Evolutionary conservation across 352 stramenopile species (phyloP), one percentile per base, ranked within the genome.

Genomic region (Phytophthora foliorum): DNA sequence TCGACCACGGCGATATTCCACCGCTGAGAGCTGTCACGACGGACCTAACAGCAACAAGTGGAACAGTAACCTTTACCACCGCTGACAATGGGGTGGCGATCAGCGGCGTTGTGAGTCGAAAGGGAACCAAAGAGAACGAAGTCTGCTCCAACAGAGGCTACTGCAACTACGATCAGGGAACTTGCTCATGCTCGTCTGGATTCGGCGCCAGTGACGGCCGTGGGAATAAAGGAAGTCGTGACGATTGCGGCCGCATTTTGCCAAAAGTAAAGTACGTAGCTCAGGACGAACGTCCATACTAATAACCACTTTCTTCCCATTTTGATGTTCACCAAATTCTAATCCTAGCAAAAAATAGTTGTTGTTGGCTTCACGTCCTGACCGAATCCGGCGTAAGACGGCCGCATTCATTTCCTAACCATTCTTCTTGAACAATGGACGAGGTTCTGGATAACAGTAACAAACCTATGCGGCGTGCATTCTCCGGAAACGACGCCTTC

Each of bases 81-180:
- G 83, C 77, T 2, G 84, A 86, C n/a, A 71, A 84, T 22, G 77
- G 83, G 2, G 72, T 58, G 14, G 27, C 32, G 6, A 75, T 92
- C n/a, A 62, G 57, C 17, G 73, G 73, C 1, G 56, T 88, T 8
- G 6, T 52, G 41, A 86, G 81, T 34, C 74, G 88, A 27, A 77
- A 75, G 6, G 94, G 94, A 7, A 98, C 92, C 0, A 98, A 97
- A 64, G 94, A 98, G 61, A 88, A 92, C 56, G 77, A 62, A 4
- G 67, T 91, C 8, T 98, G 94, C 75, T 93, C 91, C 9, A 97
- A 95, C 72, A 88, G 90, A 57, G 94, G 94, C 8, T 74, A 85
- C 39, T 98, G 94, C 74, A 84, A 98, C 57, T 72, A 75, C 44
- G 64, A 72, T 1, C 72, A 63, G 9, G 87, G 84, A 0, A 66